Evolutionary conservation across 2,329 filamentous ascomycete species (phyloP).

Genomic region (Alternaria atra): DNA sequence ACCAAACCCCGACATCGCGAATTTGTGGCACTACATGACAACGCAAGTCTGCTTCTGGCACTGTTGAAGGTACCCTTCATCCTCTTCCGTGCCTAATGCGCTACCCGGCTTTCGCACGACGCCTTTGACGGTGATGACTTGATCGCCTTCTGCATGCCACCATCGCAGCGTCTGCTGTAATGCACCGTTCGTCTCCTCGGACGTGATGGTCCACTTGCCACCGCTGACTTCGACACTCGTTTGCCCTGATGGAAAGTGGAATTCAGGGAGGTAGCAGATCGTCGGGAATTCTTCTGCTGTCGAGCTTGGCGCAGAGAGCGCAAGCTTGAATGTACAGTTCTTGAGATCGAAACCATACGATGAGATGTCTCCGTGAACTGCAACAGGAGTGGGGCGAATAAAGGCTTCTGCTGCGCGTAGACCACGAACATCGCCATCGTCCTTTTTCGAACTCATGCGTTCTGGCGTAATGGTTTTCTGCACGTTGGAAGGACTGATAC

Average conservation of each 20-base stretch:
- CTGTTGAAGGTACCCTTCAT: slow-evolving; percentile 79
- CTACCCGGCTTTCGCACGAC: slow-evolving; percentile 67
- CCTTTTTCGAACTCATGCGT: slow-evolving; percentile 50
- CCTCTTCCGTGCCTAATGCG: slow-evolving; percentile 67
- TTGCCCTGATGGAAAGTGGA: slow-evolving; percentile 83
- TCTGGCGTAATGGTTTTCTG: slow-evolving; percentile 73
- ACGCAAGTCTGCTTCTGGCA: slow-evolving; percentile 57
- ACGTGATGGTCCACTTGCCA: slow-evolving; percentile 88
- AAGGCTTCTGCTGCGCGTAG: slow-evolving; percentile 93
- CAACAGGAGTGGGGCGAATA: slow-evolving; percentile 82
- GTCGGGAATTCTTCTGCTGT: slow-evolving; percentile 75
- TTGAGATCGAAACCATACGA: slow-evolving; percentile 84
- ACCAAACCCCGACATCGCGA: slow-evolving; percentile 12
- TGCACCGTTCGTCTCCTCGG: slow-evolving; percentile 73
- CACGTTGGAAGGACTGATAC: slow-evolving; percentile 77
- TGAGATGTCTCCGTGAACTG: slow-evolving; percentile 74
- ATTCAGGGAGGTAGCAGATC: slow-evolving; percentile 85
- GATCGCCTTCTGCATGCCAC: slow-evolving; percentile 91
- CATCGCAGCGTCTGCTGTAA: slow-evolving; percentile 81
- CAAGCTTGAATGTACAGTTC: slow-evolving; percentile 78
- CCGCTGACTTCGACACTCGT: slow-evolving; percentile 79
- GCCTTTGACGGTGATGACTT: slow-evolving; percentile 79
- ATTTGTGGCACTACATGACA: slow-evolving; percentile 51
- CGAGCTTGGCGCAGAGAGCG: slow-evolving; percentile 68
- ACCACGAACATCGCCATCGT: slow-evolving; percentile 58